Evolutionary conservation across 1,284 basidiomycete species (phyloP).

Genomic region (Phellopilus nigrolimitatus): DNA sequence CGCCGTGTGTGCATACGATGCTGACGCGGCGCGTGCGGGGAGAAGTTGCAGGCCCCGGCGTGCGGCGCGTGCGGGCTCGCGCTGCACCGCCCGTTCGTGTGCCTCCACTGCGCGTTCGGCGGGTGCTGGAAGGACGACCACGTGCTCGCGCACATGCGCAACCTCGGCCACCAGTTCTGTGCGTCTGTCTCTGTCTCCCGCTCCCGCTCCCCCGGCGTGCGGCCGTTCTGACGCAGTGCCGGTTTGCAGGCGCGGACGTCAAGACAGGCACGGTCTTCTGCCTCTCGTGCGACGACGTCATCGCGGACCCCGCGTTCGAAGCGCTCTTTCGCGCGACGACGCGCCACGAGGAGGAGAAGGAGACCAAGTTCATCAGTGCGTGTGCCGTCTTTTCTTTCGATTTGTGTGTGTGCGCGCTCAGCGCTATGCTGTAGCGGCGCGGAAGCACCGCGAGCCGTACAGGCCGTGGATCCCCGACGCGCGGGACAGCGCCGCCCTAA

Average conservation of each 20-base stretch:
- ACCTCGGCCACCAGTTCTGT: constrained; percentile 66
- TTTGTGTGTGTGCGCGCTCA: too few species aligned
- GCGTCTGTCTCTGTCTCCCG: constrained; percentile 37
- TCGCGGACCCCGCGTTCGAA: constrained; percentile 45
- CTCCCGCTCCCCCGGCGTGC: not conserved
- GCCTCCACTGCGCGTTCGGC: constrained; percentile 70
- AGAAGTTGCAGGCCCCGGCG: constrained; percentile 41
- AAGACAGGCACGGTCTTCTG: constrained; percentile 57
- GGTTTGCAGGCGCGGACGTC: constrained; percentile 47
- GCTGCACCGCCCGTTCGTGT: constrained; percentile 71
- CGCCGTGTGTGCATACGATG: not conserved
- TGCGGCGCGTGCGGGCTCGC: constrained; percentile 60
- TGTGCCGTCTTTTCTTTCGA: too few species aligned
- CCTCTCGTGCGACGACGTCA: constrained; percentile 52
- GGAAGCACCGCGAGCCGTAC: constrained; percentile 39
- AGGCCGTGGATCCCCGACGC: constrained; percentile 39
- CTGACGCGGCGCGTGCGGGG: not conserved
- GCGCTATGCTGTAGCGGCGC: too few species aligned
- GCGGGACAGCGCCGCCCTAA: constrained; percentile 36
- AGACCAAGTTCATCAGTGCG: constrained; percentile 44
- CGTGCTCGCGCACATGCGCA: constrained; percentile 50
- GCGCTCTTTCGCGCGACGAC: constrained; percentile 34
- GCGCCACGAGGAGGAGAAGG: constrained; percentile 46
- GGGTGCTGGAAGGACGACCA: constrained; percentile 70
- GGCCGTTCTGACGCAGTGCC: constrained; percentile 3